These are phyloP conservation scores for Schwanniomyces polymorphus DNA, from an alignment of 805 yeast genomes.

Conservation along the genomic window DNA sequence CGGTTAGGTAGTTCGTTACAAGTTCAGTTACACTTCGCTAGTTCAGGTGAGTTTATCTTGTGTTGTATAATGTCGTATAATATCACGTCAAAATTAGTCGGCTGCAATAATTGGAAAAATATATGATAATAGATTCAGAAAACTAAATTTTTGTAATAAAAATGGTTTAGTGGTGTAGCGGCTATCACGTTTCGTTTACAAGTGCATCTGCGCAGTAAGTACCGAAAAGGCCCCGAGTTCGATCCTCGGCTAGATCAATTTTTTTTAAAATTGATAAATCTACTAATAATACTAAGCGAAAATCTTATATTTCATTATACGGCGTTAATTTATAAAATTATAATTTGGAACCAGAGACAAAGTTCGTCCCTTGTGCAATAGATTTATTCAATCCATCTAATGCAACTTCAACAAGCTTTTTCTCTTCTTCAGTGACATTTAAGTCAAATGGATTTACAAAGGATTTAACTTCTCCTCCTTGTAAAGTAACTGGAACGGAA, in stretches of 20 bases:
- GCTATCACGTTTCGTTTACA: slow-evolving; percentile 46
- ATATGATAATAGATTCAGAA: too few species aligned
- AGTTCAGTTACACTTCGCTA: too few species aligned
- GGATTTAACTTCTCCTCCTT: slow-evolving; percentile 35
- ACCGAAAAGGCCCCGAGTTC: slow-evolving; percentile 47
- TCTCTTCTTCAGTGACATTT: slow-evolving; percentile 28
- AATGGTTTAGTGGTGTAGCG: slow-evolving; percentile 42
- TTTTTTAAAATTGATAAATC: slow-evolving; percentile 6
- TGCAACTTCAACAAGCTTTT: slow-evolving; percentile 35
- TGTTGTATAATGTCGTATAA: too few species aligned
- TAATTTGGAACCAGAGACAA: slow-evolving; percentile 39
- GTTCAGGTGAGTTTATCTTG: too few species aligned
- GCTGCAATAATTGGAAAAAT: too few species aligned
- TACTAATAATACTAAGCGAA: neutral
- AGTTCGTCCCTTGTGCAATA: slow-evolving; percentile 39
- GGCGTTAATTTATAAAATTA: slow-evolving; percentile 10
- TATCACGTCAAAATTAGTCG: too few species aligned
- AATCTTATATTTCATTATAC: neutral
- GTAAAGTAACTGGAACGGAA: slow-evolving; percentile 47
- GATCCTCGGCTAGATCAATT: slow-evolving; percentile 43
- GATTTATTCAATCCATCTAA: slow-evolving; percentile 39
- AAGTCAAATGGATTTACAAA: slow-evolving; percentile 37
- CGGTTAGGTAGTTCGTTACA: too few species aligned
- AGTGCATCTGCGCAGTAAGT: slow-evolving; percentile 28
- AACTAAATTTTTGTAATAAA: too few species aligned